Conservation (phyloP, 768 basidiomycete genomes). For the Russula earlei region DNA sequence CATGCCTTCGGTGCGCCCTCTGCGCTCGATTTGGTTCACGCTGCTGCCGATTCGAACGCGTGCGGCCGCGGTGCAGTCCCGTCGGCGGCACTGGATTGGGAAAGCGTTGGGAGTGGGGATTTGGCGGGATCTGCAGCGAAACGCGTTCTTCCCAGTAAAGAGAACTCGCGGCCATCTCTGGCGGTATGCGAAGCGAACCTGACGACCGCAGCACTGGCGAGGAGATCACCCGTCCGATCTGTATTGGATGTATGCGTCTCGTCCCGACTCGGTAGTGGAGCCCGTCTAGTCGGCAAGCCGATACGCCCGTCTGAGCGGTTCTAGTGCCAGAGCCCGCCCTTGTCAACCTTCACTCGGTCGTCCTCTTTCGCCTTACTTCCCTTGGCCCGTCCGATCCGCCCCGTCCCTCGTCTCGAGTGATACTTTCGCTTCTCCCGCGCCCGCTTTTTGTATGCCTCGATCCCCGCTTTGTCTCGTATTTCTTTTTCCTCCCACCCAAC, state of each 20-base stretch:
- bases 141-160: neutral
- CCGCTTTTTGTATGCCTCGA: conserved; percentile 50
- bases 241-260: neutral
- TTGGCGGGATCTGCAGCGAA: conserved; percentile 14
- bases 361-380: conserved; percentile 87
- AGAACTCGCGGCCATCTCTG: neutral
- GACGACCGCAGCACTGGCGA: neutral
- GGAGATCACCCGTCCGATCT: neutral
- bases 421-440: conserved; percentile 62
- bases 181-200: neutral
- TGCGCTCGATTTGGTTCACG: conserved; percentile 5
- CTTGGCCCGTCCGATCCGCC: conserved; percentile 53
- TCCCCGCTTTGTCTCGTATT: conserved; percentile 51
- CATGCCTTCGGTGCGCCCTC: conserved; percentile 1
- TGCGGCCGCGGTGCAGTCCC: neutral
- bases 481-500: conserved; percentile 2
- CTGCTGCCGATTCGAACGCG: conserved; percentile 5
- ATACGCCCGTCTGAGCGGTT: conserved; percentile 2
- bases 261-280: neutral
- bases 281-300: conserved; percentile 4
- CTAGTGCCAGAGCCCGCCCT: conserved; percentile 40
- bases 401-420: conserved; percentile 63
- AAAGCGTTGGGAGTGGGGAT: neutral
- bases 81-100: conserved; percentile 6
- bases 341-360: conserved; percentile 42